Base-by-base conservation (phyloP, 2,329 filamentous ascomycete species). In the Botrytis deweyae region DNA sequence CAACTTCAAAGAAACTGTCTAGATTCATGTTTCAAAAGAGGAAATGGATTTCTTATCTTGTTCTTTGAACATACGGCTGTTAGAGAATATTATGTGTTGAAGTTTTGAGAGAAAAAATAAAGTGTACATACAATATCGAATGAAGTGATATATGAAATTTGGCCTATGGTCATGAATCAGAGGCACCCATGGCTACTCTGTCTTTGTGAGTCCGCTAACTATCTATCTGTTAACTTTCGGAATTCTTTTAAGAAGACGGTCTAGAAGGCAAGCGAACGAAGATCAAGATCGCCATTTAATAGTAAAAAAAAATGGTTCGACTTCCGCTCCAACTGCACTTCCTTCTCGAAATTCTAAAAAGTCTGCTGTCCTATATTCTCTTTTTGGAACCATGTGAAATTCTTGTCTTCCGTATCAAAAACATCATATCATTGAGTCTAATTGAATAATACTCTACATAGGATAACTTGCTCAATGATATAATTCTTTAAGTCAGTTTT, bases 41-140 rank as follows among this genome's bases (percentile, higher is more conserved):
- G 16, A 4, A 55, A 1, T 18, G n/a, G 14, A 1, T 29, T 29
- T 8, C 14, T 58, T 58, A 8, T 3, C 14, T 29, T 29, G 2
- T 0, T 29, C 16, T 4, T 14, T n/a, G 7, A 14, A 0, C 8
- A 7, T 18, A 2, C 14, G 14, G 52, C 52, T 29, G 3, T 29
- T 55, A 2, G 1, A n/a, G 0, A 8, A 3, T 55, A 0, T 29
- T 8, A 6, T 55, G 3, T 58, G n/a, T 58, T 3, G 29, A 9
- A 18, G n/a, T 16, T 29, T 58, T 7, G 0, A 33, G 33, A 4
- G 4, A 33, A 33, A 58, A 58, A 33, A 29, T 29, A 6, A 22
- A 46, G 25, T 18, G 14, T 29, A 55, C 16, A 7, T 18, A 16
- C 12, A 55, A 29, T 29, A 55, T 29, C 52, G 2, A 18, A 14